These are phyloP conservation scores for Solanum appendiculatum DNA, from an alignment of 257 asterid genomes.

Conservation along the genomic window DNA sequence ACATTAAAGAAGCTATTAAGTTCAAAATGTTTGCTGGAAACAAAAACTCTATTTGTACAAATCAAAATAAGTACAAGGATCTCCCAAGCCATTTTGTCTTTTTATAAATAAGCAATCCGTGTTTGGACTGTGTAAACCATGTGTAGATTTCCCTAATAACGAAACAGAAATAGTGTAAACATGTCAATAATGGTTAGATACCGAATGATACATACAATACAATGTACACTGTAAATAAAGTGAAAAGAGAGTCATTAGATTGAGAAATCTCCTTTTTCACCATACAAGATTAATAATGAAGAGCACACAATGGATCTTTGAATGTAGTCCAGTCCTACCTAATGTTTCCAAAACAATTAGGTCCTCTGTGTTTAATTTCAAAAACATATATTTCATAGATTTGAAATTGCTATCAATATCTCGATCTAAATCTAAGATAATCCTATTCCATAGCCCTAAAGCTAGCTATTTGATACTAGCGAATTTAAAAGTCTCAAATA, in stretches of 20 bases:
- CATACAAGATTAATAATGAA: neutral
- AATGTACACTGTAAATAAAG: neutral
- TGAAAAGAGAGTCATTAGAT: neutral
- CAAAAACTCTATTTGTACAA: no score
- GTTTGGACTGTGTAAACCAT: neutral
- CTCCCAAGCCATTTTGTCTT: no score
- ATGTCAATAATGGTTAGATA: neutral
- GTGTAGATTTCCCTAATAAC: neutral
- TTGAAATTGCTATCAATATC: no score
- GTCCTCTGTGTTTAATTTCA: neutral
- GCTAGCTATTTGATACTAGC: no score
- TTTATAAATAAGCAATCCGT: neutral
- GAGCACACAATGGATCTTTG: neutral
- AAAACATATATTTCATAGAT: no score
- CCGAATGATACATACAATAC: neutral
- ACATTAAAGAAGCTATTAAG: no score
- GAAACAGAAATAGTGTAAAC: no score
- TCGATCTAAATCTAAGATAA: no score
- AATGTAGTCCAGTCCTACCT: neutral
- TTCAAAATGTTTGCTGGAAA: no score
- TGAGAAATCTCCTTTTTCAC: neutral
- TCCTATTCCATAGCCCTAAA: no score
- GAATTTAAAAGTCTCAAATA: no score
- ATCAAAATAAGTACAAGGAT: no score
- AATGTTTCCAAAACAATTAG: neutral